A percentile compares a stretch with the other conserved stretches of the same genome.
These are phyloP conservation scores for Lentinula guzmanii DNA, from an alignment of 768 basidiomycete species.

Conservation along the genomic window DNA sequence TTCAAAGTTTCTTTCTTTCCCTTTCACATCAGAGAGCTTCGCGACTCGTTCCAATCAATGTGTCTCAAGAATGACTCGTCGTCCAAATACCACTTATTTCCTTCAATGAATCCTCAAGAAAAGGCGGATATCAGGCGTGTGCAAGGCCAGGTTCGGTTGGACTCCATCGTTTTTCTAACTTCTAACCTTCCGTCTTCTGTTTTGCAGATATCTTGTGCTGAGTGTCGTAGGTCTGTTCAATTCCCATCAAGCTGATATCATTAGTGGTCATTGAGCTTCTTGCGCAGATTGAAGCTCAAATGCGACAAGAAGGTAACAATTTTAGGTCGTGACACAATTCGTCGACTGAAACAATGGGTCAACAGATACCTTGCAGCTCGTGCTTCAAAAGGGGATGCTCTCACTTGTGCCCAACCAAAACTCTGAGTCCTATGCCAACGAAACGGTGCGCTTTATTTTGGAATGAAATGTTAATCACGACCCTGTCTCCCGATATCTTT, in stretches of 20 bases:
- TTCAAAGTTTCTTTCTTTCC: not conserved
- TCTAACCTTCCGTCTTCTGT: not conserved
- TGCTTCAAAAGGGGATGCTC: constrained; percentile 55
- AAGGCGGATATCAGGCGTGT: not conserved
- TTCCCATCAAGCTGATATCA: not conserved
- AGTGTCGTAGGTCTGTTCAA: constrained; percentile 34
- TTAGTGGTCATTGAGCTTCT: not conserved
- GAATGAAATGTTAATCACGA: constrained; percentile 34
- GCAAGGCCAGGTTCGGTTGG: not conserved
- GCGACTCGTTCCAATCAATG: not conserved
- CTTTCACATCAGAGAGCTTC: not conserved
- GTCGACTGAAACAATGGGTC: not conserved
- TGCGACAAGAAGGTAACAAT: constrained; percentile 38
- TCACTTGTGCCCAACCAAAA: constrained; percentile 40
- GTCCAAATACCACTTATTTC: not conserved
- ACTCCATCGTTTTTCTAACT: not conserved
- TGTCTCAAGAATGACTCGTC: not conserved
- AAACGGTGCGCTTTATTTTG: constrained; percentile 13
- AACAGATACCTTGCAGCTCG: constrained; percentile 37
- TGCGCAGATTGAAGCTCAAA: constrained; percentile 27
- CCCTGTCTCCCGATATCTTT: not conserved
- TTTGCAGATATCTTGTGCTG: not conserved
- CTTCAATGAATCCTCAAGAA: not conserved
- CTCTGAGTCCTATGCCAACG: not conserved
- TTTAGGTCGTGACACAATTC: not conserved